Conservation (phyloP, 1,284 basidiomycete genomes). For the Ganoderma leucocontextum region DNA sequence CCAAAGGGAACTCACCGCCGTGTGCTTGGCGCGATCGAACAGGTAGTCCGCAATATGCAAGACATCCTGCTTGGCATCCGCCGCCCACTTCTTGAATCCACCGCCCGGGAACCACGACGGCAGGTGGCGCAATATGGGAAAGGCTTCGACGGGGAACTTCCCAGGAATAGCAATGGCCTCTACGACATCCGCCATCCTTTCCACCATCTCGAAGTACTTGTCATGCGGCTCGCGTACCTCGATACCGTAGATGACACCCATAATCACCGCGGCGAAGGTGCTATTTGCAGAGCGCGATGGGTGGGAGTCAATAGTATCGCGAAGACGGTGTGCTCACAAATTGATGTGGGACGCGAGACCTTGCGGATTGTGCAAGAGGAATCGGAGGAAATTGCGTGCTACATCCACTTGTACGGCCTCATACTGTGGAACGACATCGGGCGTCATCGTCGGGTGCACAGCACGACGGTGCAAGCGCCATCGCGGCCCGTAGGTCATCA, state of each 20-base stretch:
- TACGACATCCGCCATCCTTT: conserved; percentile 23
- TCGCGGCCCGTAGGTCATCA: conserved; percentile 24
- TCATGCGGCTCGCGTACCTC: conserved; percentile 37
- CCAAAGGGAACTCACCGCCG: conserved; percentile 10
- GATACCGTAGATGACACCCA: conserved; percentile 45
- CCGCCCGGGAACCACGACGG: conserved; percentile 31
- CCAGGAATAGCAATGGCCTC: conserved; percentile 30
- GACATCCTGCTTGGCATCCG: conserved; percentile 16
- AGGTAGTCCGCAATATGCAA: conserved; percentile 19
- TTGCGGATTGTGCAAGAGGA: conserved; percentile 15
- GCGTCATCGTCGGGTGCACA: conserved; percentile 19
- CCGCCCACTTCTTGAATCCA: conserved; percentile 24
- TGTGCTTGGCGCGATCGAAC: conserved; percentile 17
- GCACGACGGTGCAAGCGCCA: conserved; percentile 30
- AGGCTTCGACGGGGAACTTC: conserved; percentile 25
- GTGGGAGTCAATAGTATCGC: background rate
- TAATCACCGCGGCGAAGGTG: conserved; percentile 39
- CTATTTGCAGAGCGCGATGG: conserved; percentile 25
- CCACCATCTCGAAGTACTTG: conserved; percentile 20
- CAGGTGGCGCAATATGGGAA: conserved; percentile 23
- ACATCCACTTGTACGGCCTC: conserved; percentile 12
- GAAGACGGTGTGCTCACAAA: conserved; percentile 16
- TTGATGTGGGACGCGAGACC: conserved; percentile 25
- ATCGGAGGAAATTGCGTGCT: conserved; percentile 16
- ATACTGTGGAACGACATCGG: conserved; percentile 17